Evolutionary conservation across 129 eudicot species (phyloP).

Genomic region (Dittrichia graveolens): DNA sequence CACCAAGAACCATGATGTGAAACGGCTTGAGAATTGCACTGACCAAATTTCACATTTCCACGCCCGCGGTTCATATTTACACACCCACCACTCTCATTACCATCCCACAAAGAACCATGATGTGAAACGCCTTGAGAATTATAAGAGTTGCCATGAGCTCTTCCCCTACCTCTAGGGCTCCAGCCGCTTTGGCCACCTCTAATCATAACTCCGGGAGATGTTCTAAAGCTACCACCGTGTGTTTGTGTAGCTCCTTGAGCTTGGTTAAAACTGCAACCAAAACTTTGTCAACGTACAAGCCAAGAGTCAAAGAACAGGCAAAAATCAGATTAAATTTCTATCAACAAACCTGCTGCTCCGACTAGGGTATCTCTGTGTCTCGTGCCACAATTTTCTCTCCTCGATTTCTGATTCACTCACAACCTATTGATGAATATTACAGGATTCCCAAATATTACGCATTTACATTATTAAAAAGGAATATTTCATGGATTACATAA

Average conservation of each 20-base stretch:
- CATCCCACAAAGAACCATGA: no score
- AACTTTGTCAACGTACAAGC: not conserved
- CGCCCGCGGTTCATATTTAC: not conserved
- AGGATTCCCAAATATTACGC: not conserved
- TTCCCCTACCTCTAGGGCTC: slow-evolving; percentile 19
- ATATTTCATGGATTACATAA: not conserved
- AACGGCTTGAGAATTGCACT: not conserved
- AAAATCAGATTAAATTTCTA: not conserved
- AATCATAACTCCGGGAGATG: not conserved
- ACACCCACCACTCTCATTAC: not conserved
- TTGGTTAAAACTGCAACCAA: slow-evolving; percentile 6
- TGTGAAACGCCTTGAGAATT: not conserved
- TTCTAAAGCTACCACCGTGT: not conserved
- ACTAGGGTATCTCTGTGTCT: slow-evolving; percentile 13
- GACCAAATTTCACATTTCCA: not conserved
- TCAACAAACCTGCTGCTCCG: slow-evolving; percentile 16
- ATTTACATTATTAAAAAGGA: not conserved
- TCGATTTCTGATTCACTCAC: slow-evolving; percentile 17
- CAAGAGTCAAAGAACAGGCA: not conserved
- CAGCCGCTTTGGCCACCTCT: slow-evolving; percentile 25
- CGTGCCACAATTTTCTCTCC: slow-evolving; percentile 30
- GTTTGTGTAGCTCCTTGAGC: not conserved
- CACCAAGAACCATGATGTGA: no score
- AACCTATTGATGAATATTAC: not conserved
- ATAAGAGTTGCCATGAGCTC: not conserved